Percentiles rank a stretch among this genome's conserved stretches.
Conservation (phyloP, 495 filamentous ascomycete species). For the Acidomyces sp. region DNA sequence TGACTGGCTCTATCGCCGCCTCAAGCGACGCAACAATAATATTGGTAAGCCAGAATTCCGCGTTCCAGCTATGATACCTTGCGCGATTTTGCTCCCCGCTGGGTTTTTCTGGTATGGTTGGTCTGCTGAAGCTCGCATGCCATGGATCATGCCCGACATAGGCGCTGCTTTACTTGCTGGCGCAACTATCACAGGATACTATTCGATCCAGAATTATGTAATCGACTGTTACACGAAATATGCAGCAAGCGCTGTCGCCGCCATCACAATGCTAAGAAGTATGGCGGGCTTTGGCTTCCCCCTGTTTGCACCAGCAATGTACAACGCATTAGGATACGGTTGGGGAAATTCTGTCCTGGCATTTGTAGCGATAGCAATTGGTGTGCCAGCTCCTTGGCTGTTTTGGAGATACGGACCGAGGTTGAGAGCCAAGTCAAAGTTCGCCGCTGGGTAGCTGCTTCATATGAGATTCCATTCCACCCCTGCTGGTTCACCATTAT, state of each 20-base stretch:
- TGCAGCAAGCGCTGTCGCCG: slow-evolving; percentile 55
- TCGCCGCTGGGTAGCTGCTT: slow-evolving; percentile 19
- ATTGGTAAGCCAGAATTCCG: slow-evolving; percentile 55
- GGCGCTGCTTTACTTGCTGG: slow-evolving; percentile 44
- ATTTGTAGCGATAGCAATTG: slow-evolving; percentile 17
- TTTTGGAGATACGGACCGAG: slow-evolving; percentile 18
- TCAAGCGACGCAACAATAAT: slow-evolving; percentile 46
- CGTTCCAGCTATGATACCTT: slow-evolving; percentile 46
- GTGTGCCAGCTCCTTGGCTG: slow-evolving; percentile 15
- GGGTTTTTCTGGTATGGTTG: slow-evolving; percentile 66
- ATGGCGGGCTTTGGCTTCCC: slow-evolving; percentile 60
- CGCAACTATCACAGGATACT: slow-evolving; percentile 45
- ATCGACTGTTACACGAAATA: slow-evolving; percentile 58
- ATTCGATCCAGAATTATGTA: slow-evolving; percentile 53
- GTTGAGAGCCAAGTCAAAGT: slow-evolving; percentile 15
- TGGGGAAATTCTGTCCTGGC: slow-evolving; percentile 19
- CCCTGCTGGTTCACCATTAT: too few relatives aligned
- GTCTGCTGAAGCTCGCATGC: slow-evolving; percentile 45
- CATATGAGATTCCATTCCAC: too few relatives aligned
- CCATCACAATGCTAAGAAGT: slow-evolving; percentile 46
- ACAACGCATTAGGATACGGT: slow-evolving; percentile 23
- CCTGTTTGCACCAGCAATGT: slow-evolving; percentile 58
- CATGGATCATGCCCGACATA: slow-evolving; percentile 54
- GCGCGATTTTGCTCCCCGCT: slow-evolving; percentile 42
- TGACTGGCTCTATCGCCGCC: slow-evolving; percentile 47